Evolutionary conservation across 306 rosid genomes (phyloP).

Genomic region (Sesbania bispinosa): DNA sequence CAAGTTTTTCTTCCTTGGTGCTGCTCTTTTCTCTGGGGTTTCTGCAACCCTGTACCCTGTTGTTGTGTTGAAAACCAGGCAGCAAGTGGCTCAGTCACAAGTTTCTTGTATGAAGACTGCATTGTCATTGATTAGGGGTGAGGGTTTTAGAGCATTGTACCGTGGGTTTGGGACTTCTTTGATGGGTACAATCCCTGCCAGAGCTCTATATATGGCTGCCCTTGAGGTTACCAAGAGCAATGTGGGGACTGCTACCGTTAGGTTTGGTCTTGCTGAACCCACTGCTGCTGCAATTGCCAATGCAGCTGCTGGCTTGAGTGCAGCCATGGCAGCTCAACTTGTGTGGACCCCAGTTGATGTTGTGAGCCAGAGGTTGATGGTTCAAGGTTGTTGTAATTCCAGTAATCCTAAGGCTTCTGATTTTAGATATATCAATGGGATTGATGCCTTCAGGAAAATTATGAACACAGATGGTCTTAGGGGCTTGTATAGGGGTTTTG

Average conservation of each 20-base stretch:
- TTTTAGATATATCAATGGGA: constrained; percentile 53
- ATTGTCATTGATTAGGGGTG: constrained; percentile 57
- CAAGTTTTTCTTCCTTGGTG: constrained; percentile 65
- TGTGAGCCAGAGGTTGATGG: constrained; percentile 49
- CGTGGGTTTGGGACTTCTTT: constrained; percentile 92
- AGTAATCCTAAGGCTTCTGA: constrained; percentile 38
- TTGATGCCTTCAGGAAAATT: constrained; percentile 79
- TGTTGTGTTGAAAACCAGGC: constrained; percentile 83
- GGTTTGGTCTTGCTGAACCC: constrained; percentile 66
- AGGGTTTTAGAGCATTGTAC: constrained; percentile 71
- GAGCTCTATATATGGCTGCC: constrained; percentile 82
- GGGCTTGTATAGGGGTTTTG: constrained; percentile 56
- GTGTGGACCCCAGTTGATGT: constrained; percentile 92
- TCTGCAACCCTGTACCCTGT: constrained; percentile 72
- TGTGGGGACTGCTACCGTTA: constrained; percentile 61
- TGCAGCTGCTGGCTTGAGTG: constrained; percentile 76
- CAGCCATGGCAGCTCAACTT: constrained; percentile 82
- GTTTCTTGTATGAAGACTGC: constrained; percentile 60
- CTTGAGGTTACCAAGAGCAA: constrained; percentile 84
- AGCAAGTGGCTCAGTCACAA: constrained; percentile 73
- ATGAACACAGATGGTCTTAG: constrained; percentile 58
- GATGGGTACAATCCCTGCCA: constrained; percentile 81
- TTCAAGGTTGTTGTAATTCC: constrained; percentile 48
- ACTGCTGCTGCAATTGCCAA: constrained; percentile 67
- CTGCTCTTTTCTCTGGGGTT: constrained; percentile 83